Conservation (phyloP, 1,139 yeast genomes). For the Pichia norvegensis region DNA sequence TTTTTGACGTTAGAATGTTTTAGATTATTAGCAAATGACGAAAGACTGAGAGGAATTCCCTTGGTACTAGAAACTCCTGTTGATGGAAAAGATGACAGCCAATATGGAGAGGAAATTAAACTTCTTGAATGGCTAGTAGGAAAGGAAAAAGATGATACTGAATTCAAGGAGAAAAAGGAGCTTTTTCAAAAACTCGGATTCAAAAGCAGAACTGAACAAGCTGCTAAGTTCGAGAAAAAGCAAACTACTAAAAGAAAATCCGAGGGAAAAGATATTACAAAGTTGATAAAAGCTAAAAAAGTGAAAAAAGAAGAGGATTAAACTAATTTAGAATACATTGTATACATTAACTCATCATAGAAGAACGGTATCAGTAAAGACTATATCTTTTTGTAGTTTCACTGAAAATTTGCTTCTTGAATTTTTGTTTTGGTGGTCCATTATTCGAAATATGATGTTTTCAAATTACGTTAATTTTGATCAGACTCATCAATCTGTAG, state of each 20-base stretch:
- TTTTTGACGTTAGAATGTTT: conserved; percentile 83
- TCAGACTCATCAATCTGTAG: background rate
- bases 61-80: conserved; percentile 87
- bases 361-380: too few species aligned
- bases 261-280: conserved; percentile 19
- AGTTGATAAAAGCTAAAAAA: conserved; percentile 19
- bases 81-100: conserved; percentile 35
- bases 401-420: too few species aligned
- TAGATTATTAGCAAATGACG: conserved; percentile 64
- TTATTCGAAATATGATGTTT: too few species aligned
- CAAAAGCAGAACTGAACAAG: conserved; percentile 40
- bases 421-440: too few species aligned
- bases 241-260: conserved; percentile 17
- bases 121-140: conserved; percentile 63
- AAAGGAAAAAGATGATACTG: conserved; percentile 45
- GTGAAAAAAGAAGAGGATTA: conserved; percentile 4
- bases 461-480: background rate
- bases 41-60: conserved; percentile 58
- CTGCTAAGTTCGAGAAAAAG: conserved; percentile 28
- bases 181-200: conserved; percentile 50
- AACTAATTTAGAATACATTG: background rate
- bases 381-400: too few species aligned
- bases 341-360: background rate
- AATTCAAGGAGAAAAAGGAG: conserved; percentile 40
- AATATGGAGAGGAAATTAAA: conserved; percentile 79